Conservation (phyloP, 2,329 filamentous ascomycete species). For the Penicillium sp. region DNA sequence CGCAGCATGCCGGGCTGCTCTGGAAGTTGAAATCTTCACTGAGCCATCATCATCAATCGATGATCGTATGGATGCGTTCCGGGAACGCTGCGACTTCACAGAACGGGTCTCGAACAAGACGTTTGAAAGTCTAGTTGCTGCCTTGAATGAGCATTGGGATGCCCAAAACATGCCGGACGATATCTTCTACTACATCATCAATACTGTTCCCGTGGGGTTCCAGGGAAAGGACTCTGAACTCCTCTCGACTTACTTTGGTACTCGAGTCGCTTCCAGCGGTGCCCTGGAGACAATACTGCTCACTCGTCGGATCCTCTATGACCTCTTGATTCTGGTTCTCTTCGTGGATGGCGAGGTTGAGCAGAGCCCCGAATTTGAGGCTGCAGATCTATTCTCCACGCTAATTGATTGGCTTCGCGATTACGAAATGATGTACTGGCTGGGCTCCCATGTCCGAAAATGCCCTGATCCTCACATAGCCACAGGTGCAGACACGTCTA, state of each 20-base stretch:
- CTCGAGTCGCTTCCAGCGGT: constrained; percentile 69
- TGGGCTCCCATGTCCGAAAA: constrained; percentile 50
- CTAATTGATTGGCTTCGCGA: constrained; percentile 70
- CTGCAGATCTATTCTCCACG: constrained; percentile 55
- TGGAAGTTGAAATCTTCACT: constrained; percentile 71
- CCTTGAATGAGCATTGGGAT: constrained; percentile 65
- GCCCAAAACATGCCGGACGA: constrained; percentile 48
- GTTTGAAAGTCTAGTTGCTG: constrained; percentile 65
- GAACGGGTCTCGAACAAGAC: constrained; percentile 80
- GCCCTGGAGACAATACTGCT: constrained; percentile 74
- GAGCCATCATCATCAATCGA: constrained; percentile 67
- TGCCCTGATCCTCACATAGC: constrained; percentile 26
- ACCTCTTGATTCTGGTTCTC: constrained; percentile 75
- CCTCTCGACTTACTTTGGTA: constrained; percentile 68
- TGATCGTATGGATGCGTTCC: constrained; percentile 74
- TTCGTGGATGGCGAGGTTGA: constrained; percentile 84
- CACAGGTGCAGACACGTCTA: constrained; percentile 24
- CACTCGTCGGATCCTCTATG: constrained; percentile 71
- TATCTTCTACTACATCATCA: constrained; percentile 52
- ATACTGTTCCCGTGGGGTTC: constrained; percentile 47
- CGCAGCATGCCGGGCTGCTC: constrained; percentile 63
- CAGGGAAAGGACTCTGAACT: constrained; percentile 42
- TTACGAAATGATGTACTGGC: constrained; percentile 66
- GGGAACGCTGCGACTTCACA: constrained; percentile 73
- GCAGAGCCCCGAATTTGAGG: constrained; percentile 65